These are phyloP conservation scores for Polytolypa hystricis DNA, from an alignment of 2,329 filamentous ascomycete species.

Conservation along the genomic window DNA sequence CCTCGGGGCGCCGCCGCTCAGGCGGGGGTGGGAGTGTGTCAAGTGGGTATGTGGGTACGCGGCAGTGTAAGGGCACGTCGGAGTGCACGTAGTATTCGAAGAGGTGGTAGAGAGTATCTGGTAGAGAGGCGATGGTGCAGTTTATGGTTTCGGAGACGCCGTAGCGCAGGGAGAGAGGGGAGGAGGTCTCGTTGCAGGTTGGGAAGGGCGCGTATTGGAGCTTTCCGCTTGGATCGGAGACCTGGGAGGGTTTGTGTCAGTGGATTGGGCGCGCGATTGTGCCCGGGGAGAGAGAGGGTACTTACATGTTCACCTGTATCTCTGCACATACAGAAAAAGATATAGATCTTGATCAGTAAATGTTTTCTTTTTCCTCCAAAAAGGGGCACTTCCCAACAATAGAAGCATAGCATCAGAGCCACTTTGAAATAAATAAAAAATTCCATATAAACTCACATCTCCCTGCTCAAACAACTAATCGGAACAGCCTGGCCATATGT, in stretches of 20 bases:
- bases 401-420: not conserved
- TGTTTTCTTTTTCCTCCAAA: not conserved
- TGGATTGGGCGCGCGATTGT: not conserved
- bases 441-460: slow-evolving; percentile 31
- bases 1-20: slow-evolving; percentile 20
- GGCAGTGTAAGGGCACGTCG: slow-evolving; percentile 85
- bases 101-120: slow-evolving; percentile 45
- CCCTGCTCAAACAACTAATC: slow-evolving; percentile 41
- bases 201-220: slow-evolving; percentile 90
- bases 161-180: slow-evolving; percentile 75
- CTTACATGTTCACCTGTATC: slow-evolving; percentile 72
- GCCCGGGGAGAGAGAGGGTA: slow-evolving; percentile 1
- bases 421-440: not conserved
- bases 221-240: slow-evolving; percentile 56
- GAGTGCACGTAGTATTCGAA: slow-evolving; percentile 90
- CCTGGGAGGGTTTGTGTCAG: slow-evolving; percentile 3
- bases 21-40: slow-evolving; percentile 15
- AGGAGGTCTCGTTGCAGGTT: slow-evolving; percentile 74
- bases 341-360: not conserved
- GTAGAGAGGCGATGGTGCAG: slow-evolving; percentile 40
- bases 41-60: slow-evolving; percentile 67
- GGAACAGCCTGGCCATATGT: slow-evolving; percentile 39
- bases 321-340: slow-evolving; percentile 33
- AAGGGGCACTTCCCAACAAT: not conserved
- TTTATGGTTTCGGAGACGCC: slow-evolving; percentile 56